A percentile compares a stretch with the other conserved stretches of the same genome.
Evolutionary conservation across 2,329 filamentous ascomycete genomes (phyloP).

Genomic region (Ophiostoma tasmaniense): DNA sequence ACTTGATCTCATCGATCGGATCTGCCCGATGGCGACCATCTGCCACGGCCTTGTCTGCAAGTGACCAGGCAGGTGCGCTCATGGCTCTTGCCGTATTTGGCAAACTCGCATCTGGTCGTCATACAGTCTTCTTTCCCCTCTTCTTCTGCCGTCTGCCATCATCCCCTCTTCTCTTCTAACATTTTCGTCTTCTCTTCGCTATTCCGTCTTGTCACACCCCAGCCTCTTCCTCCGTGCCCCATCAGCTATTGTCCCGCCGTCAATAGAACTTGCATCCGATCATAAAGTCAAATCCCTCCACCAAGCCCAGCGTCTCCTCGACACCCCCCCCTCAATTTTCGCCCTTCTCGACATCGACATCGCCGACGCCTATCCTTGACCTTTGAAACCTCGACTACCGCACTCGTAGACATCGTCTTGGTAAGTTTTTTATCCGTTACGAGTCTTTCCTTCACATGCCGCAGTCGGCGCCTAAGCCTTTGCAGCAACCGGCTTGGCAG

Average conservation of each 20-base stretch:
- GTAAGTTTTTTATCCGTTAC: neutral
- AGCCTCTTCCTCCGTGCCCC: neutral
- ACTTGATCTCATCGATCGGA: neutral
- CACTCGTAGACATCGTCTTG: neutral
- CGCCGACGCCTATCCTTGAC: neutral
- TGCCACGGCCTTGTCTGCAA: neutral
- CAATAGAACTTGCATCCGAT: neutral
- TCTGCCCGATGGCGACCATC: neutral
- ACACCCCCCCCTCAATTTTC: neutral
- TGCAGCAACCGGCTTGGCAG: neutral
- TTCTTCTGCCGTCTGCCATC: neutral
- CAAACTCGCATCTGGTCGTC: neutral
- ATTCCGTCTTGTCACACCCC: neutral
- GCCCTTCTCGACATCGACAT: neutral
- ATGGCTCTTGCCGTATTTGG: neutral
- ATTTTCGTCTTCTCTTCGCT: neutral
- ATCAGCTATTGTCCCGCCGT: neutral
- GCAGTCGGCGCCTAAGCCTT: neutral
- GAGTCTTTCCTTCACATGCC: neutral
- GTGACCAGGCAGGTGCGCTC: neutral
- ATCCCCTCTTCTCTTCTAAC: neutral
- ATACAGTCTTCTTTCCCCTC: neutral
- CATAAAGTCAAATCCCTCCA: neutral
- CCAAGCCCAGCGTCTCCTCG: neutral
- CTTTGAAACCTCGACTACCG: neutral